A percentile compares a stretch with the other conserved stretches of the same genome.
Conservation (phyloP, 2,329 filamentous ascomycete genomes). For the Microsporum ferrugineum region DNA sequence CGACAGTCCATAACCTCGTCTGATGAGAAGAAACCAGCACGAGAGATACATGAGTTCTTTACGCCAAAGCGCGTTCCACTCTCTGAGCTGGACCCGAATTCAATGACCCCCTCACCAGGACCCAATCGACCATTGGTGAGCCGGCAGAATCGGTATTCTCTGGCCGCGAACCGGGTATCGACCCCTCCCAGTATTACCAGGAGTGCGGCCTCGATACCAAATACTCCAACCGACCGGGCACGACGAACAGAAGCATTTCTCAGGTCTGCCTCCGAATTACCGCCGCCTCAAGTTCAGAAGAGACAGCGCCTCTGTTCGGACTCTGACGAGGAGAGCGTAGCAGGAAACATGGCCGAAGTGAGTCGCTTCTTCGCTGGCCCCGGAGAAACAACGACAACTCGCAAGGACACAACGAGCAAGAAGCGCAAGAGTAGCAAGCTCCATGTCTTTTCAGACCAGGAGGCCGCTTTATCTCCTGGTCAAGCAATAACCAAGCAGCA, state of each 20-base stretch:
- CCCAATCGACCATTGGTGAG: slow-evolving; percentile 46
- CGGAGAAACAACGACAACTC: not conserved
- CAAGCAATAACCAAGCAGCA: not conserved
- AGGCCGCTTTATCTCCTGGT: not conserved
- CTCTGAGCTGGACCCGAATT: slow-evolving; percentile 57
- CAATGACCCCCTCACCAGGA: slow-evolving; percentile 54
- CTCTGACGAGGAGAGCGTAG: slow-evolving; percentile 24
- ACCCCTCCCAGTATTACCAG: slow-evolving; percentile 26
- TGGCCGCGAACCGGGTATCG: slow-evolving; percentile 43
- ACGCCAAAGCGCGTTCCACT: slow-evolving; percentile 52
- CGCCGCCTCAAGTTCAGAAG: slow-evolving; percentile 39
- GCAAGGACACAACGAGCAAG: slow-evolving; percentile 25
- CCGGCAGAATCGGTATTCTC: slow-evolving; percentile 41
- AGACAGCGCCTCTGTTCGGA: slow-evolving; percentile 43
- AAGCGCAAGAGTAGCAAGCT: slow-evolving; percentile 35
- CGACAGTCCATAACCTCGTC: slow-evolving; percentile 34
- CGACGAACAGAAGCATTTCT: slow-evolving; percentile 33
- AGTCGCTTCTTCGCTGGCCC: slow-evolving; percentile 40
- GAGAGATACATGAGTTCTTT: slow-evolving; percentile 55
- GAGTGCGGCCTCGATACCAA: slow-evolving; percentile 26
- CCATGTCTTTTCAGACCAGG: slow-evolving; percentile 43
- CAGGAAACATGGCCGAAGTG: slow-evolving; percentile 22
- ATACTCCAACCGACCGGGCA: slow-evolving; percentile 31
- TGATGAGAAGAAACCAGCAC: slow-evolving; percentile 47
- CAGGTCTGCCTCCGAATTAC: slow-evolving; percentile 25